Evolutionary conservation across 106 monocot genomes (phyloP).

Genomic region (Dendrobium catenatum): DNA sequence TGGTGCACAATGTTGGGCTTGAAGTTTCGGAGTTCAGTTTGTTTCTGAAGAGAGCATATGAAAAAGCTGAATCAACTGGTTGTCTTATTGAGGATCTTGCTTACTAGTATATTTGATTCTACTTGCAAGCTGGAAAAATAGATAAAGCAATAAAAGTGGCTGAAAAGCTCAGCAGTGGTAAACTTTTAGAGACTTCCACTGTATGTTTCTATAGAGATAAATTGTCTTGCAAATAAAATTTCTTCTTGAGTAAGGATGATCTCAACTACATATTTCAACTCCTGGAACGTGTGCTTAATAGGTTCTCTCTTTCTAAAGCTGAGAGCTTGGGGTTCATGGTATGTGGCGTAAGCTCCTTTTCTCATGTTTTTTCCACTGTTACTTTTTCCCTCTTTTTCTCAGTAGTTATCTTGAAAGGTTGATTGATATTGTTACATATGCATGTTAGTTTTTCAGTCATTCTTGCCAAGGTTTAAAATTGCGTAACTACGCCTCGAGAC

Average conservation of each 20-base stretch:
- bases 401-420: not conserved
- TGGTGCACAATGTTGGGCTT: slow-evolving; percentile 10
- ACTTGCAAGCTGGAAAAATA: slow-evolving; percentile 37
- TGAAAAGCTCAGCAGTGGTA: slow-evolving; percentile 41
- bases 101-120: slow-evolving; percentile 41
- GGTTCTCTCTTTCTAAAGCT: slow-evolving; percentile 27
- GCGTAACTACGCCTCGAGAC: too few species aligned
- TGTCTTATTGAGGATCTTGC: slow-evolving; percentile 51
- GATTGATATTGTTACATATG: not conserved
- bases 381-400: not conserved
- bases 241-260: slow-evolving; percentile 29
- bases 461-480: not conserved
- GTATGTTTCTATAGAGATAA: slow-evolving; percentile 57
- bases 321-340: slow-evolving; percentile 60
- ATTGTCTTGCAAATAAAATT: slow-evolving; percentile 26
- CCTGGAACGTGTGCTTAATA: slow-evolving; percentile 27
- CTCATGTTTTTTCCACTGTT: not conserved
- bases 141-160: slow-evolving; percentile 46
- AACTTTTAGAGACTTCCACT: slow-evolving; percentile 36
- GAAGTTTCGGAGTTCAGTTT: slow-evolving; percentile 26
- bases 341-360: slow-evolving; percentile 1
- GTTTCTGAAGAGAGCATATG: slow-evolving; percentile 37
- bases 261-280: slow-evolving; percentile 33
- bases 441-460: not conserved
- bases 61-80: slow-evolving; percentile 44